Conservation (phyloP, 495 filamentous ascomycete species). For the Penicilliopsis zonata region DNA sequence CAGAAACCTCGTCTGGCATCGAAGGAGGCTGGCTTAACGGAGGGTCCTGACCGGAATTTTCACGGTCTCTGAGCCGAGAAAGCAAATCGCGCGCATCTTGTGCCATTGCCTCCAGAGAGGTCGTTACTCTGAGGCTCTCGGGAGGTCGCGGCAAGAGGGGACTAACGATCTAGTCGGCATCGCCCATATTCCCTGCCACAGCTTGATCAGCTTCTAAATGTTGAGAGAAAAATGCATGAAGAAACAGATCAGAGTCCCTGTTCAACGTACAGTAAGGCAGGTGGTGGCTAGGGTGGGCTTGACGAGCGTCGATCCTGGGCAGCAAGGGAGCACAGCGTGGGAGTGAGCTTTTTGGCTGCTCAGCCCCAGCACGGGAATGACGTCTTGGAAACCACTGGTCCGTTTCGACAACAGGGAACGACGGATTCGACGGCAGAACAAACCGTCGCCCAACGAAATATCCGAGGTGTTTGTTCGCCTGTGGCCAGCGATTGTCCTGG, state of each 20-base stretch:
- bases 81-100: slow-evolving; percentile 16
- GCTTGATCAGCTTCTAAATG: no score
- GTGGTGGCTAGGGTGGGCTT: no score
- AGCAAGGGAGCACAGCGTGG: no score
- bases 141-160: slow-evolving; percentile 7
- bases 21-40: not conserved
- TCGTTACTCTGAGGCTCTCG: slow-evolving; percentile 12
- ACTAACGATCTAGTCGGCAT: slow-evolving; percentile 15
- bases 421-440: no score
- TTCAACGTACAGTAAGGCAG: no score
- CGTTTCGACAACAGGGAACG: no score
- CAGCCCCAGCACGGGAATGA: slow-evolving; percentile 17
- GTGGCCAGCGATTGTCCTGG: no score
- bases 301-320: no score
- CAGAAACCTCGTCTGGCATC: slow-evolving; percentile 7
- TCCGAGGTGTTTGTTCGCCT: no score
- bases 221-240: not conserved
- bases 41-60: slow-evolving; percentile 4
- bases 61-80: slow-evolving; percentile 6
- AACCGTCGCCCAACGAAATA: no score
- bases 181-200: slow-evolving; percentile 12
- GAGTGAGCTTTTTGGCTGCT: not conserved
- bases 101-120: slow-evolving; percentile 19
- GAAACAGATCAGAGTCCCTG: no score
- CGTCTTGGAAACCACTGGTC: slow-evolving; percentile 10